phyloP scores from a whole-genome alignment of 768 basidiomycete species.

The Boletales sp. region DNA sequence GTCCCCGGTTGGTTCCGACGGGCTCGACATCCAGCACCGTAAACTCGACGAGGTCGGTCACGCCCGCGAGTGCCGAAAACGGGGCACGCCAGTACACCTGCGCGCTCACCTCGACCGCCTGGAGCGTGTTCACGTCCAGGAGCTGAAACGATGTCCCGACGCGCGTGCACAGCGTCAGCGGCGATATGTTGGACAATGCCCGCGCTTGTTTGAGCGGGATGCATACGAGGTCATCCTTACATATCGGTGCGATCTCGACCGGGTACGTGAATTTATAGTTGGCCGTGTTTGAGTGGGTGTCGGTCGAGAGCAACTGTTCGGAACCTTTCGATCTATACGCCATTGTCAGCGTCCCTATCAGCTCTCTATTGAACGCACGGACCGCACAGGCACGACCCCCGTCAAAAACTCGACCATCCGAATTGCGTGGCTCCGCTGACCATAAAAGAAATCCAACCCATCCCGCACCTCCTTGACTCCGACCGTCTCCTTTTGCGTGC shows the following conservation, averaged over 20 bases:
- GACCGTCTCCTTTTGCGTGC: constrained; percentile 95
- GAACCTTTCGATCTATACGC: constrained; percentile 77
- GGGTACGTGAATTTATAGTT: constrained; percentile 98
- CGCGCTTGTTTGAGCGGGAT: constrained; percentile 82
- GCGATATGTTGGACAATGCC: constrained; percentile 81
- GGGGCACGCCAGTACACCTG: constrained; percentile 89
- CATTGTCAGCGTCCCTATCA: not conserved
- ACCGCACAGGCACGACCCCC: constrained; percentile 87
- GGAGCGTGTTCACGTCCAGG: constrained; percentile 85
- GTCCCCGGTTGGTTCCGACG: constrained; percentile 63
- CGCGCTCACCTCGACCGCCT: constrained; percentile 73
- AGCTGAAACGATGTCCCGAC: constrained; percentile 91
- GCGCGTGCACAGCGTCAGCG: constrained; percentile 82
- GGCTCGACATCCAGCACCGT: constrained; percentile 93
- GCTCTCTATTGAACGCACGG: constrained; percentile 21
- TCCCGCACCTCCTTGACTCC: constrained; percentile 90
- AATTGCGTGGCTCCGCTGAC: constrained; percentile 83
- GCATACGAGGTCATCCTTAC: constrained; percentile 96
- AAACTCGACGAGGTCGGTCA: constrained; percentile 90
- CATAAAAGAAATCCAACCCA: constrained; percentile 97
- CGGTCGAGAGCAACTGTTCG: constrained; percentile 90
- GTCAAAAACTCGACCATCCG: constrained; percentile 96
- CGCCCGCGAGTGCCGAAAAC: constrained; percentile 78
- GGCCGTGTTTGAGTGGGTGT: constrained; percentile 88
- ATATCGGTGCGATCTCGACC: constrained; percentile 94